Evolutionary conservation across 345 rosid species (phyloP).

Genomic region (Ceriops tagal): DNA sequence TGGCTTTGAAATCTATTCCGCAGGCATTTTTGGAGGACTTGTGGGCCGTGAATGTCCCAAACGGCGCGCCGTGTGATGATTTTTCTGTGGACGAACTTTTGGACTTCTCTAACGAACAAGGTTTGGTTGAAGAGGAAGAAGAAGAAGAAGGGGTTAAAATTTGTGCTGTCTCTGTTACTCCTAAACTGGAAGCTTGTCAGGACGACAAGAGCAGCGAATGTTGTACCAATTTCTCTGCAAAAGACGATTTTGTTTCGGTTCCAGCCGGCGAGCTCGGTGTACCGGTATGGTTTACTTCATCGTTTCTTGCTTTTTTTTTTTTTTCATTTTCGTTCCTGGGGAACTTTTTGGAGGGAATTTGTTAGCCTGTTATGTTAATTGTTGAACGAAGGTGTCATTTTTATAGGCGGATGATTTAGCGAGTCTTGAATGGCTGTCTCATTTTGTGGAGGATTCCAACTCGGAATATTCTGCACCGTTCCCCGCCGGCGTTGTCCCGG

Average conservation of each 20-base stretch:
- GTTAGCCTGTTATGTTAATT: neutral
- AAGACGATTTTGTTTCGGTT: conserved; percentile 40
- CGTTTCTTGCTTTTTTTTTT: neutral
- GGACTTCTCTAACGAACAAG: conserved; percentile 76
- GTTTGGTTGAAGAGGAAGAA: conserved; percentile 37
- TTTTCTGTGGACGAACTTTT: conserved; percentile 71
- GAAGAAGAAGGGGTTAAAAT: conserved; percentile 14
- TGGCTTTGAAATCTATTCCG: conserved; percentile 40
- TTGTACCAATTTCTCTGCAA: conserved; percentile 17
- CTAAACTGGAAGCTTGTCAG: conserved; percentile 11
- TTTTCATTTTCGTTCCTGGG: neutral
- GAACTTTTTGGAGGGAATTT: neutral
- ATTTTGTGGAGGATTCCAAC: conserved; percentile 79
- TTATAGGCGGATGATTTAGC: conserved; percentile 66
- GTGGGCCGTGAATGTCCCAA: conserved; percentile 31
- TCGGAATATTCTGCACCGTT: conserved; percentile 50
- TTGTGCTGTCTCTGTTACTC: conserved; percentile 19
- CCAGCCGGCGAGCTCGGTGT: conserved; percentile 53
- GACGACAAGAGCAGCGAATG: conserved; percentile 14
- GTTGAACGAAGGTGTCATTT: conserved; percentile 8
- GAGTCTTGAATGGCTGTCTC: conserved; percentile 84
- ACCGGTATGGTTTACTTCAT: conserved; percentile 43
- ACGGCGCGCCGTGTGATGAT: conserved; percentile 51
- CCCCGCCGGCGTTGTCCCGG: conserved; percentile 32
- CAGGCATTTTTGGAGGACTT: conserved; percentile 37